Conservation (phyloP, 148 eudicot genomes). For the Dysphania ambrosioides region DNA sequence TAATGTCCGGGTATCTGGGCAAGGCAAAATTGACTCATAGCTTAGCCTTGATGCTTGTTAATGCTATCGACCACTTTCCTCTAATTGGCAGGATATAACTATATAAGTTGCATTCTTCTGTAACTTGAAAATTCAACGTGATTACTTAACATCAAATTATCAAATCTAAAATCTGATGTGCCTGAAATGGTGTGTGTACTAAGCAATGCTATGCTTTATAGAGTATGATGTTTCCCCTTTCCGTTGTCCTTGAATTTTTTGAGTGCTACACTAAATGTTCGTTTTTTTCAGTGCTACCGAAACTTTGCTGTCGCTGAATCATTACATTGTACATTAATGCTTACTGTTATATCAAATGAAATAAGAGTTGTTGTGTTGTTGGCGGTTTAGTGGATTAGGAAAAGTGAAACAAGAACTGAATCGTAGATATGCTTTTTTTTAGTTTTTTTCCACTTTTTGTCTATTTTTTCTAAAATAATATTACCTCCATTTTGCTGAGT, state of each 20-base stretch:
- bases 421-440: neutral
- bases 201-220: conserved; percentile 1
- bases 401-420: neutral
- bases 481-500: too few species aligned
- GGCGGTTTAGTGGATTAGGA: neutral
- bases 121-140: conserved; percentile 3
- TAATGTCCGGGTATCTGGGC: neutral
- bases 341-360: neutral
- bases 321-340: conserved; percentile 10
- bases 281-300: neutral
- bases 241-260: neutral
- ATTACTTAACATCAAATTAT: conserved; percentile 5
- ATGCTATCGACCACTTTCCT: neutral
- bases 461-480: too few species aligned
- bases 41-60: neutral
- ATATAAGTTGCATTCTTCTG: neutral
- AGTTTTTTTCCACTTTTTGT: neutral
- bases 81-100: neutral
- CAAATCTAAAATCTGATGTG: neutral
- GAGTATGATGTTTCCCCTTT: neutral
- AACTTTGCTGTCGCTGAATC: neutral
- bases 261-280: neutral
- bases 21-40: neutral
- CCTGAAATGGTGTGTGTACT: neutral
- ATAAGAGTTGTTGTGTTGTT: conserved; percentile 2